phyloP scores from a whole-genome alignment of 805 yeast species.

The Candida incommunis region DNA sequence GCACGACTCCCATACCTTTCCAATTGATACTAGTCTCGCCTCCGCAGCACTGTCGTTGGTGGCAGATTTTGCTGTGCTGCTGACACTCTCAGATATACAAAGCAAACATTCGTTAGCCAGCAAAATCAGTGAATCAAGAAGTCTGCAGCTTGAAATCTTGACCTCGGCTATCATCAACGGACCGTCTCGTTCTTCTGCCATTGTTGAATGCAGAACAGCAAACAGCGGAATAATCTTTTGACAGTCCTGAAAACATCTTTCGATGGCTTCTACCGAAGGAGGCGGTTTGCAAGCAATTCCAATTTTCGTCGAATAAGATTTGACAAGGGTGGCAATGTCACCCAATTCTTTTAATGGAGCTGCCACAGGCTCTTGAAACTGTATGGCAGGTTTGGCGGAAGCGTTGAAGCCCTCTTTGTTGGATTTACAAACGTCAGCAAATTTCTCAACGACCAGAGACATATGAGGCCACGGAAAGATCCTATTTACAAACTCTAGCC shows the following conservation, averaged over 20 bases:
- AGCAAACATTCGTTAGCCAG: conserved; percentile 6
- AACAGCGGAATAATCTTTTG: conserved; percentile 31
- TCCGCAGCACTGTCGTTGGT: conserved; percentile 17
- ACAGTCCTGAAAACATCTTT: conserved; percentile 32
- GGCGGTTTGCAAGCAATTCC: conserved; percentile 59
- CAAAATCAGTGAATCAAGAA: conserved; percentile 15
- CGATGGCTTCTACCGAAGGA: conserved; percentile 34
- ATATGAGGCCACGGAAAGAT: no score
- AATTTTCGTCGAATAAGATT: conserved; percentile 66
- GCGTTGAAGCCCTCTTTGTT: background rate
- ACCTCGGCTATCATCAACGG: conserved; percentile 12
- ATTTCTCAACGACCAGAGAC: background rate
- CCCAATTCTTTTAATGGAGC: conserved; percentile 41
- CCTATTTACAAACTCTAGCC: no score
- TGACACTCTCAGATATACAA: no score
- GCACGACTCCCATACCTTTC: conserved; percentile 59
- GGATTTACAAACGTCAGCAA: background rate
- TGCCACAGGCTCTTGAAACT: conserved; percentile 14
- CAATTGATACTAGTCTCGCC: conserved; percentile 43
- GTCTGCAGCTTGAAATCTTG: conserved; percentile 8
- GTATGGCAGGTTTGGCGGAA: background rate
- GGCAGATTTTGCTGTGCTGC: conserved; percentile 6
- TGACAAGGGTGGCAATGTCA: conserved; percentile 45
- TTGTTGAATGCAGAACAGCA: conserved; percentile 30
- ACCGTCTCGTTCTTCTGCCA: conserved; percentile 24